Evolutionary conservation across 2,329 filamentous ascomycete species (phyloP).

Genomic region (Xylaria sp.): DNA sequence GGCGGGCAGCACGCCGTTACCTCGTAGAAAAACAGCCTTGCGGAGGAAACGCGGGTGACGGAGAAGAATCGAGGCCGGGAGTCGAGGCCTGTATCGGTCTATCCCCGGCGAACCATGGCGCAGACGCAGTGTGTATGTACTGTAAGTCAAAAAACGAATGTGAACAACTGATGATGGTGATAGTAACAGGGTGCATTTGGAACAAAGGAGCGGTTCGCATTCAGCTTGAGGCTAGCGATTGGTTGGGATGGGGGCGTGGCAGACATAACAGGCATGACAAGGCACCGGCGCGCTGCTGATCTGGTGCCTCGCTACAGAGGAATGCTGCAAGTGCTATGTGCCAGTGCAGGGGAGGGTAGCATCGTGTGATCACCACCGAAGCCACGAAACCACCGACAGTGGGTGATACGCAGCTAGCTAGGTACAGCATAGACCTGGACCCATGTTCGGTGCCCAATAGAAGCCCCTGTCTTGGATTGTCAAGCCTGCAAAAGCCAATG

Average conservation of each 20-base stretch:
- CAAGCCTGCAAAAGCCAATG: conserved; percentile 5
- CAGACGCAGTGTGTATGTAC: background rate
- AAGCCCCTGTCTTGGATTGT: conserved; percentile 20
- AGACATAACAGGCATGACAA: background rate
- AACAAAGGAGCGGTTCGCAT: conserved; percentile 30
- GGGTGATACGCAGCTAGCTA: conserved; percentile 26
- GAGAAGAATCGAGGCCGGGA: background rate
- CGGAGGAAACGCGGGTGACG: background rate
- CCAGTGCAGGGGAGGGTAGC: conserved; percentile 18
- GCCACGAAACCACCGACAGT: conserved; percentile 14
- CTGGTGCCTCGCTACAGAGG: conserved; percentile 13
- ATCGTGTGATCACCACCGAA: conserved; percentile 24
- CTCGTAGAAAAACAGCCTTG: conserved; percentile 19
- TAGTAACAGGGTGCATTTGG: conserved; percentile 3
- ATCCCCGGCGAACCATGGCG: conserved; percentile 8
- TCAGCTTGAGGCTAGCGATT: conserved; percentile 25
- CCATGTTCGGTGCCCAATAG: conserved; percentile 28
- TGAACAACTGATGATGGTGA: background rate
- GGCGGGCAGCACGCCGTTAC: conserved; percentile 37
- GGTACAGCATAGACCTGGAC: background rate
- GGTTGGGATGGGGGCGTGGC: conserved; percentile 1
- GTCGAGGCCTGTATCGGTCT: conserved; percentile 1
- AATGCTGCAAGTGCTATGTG: conserved; percentile 17
- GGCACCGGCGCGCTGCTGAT: conserved; percentile 8
- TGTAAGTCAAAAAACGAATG: conserved; percentile 4